Base-by-base conservation (phyloP, 139 green algal species). In the Pleodorina starrii region DNA sequence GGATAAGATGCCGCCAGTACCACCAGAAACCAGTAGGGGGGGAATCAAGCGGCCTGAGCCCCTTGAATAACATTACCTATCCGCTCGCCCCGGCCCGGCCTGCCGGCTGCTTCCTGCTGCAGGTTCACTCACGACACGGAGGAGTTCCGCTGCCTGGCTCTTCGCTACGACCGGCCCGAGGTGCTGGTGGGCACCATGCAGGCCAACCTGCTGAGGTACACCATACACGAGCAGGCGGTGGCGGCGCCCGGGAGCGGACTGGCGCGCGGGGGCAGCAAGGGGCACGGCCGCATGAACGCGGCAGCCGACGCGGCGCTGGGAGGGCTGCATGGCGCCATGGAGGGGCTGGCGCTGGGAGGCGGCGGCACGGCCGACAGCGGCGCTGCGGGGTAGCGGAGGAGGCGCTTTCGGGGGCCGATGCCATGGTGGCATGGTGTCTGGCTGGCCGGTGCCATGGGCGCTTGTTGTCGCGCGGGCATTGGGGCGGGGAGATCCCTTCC, bases 101-200 rank as follows among this genome's bases (percentile, higher is more conserved):
- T n/a, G n/a, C n/a, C n/a, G n/a, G n/a, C n/a, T n/a, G n/a, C n/a
- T n/a, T n/a, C n/a, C n/a, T n/a, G 1, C 43, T 80, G 72, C 17
- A 88, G 80, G 80, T 92, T 85, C 29, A n/a, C n/a, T 14, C 85
- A 92, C 85, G 85, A 92, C 17, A 89, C 36, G 4, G 73, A 91
- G 75, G 89, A 90, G 80, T 87, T 94, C 60, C 69, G 87, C 35
- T 94, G 90, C 69, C 51, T 92, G 21, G 84, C 81, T 44, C 73
- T 93, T 54, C 73, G 92, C 21, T 88, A 89, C 85, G 91, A 95
- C 77, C 75, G 48, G 32, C 60, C 80, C 66, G 94, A 96, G 83
- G 80, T 95, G 3, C 63, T 96, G 29, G 92, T 95, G 42, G 94
- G 94, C 57, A 95, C 94, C 1, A 63, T 87, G 89, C 82, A 88